These are phyloP conservation scores for Ascocoryne sarcoides DNA, from an alignment of 2,329 filamentous ascomycete genomes.

Conservation along the genomic window DNA sequence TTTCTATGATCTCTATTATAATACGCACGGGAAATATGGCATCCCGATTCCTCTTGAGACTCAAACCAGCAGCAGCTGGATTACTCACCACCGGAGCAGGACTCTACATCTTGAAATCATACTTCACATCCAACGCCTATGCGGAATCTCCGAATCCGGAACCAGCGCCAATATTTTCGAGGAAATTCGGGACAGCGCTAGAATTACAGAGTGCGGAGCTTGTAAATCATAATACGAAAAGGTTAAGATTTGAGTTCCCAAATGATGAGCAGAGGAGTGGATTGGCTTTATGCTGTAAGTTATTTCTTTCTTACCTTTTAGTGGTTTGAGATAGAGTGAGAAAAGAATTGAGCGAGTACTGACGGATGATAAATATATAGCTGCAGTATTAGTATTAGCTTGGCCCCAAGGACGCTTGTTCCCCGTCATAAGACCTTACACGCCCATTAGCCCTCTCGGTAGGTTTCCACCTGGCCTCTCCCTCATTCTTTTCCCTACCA, in stretches of 20 bases:
- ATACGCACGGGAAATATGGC: too few species aligned
- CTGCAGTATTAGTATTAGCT: constrained; percentile 50
- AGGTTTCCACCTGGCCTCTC: too few species aligned
- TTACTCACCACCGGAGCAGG: constrained; percentile 2
- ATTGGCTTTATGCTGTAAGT: constrained; percentile 39
- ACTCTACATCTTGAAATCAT: constrained; percentile 4
- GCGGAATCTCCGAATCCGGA: constrained; percentile 5
- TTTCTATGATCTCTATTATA: too few species aligned
- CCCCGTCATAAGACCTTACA: constrained; percentile 58
- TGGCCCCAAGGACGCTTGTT: constrained; percentile 48
- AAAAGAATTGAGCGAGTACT: constrained; percentile 12
- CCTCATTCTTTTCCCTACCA: background rate
- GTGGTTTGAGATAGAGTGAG: too few species aligned
- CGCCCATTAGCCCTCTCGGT: constrained; percentile 40
- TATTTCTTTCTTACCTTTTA: too few species aligned
- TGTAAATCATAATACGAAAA: constrained; percentile 52
- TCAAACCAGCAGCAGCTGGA: constrained; percentile 1
- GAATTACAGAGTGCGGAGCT: constrained; percentile 40
- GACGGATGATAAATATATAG: constrained; percentile 3
- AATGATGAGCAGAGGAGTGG: constrained; percentile 39
- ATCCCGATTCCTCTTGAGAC: too few species aligned
- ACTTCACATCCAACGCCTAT: constrained; percentile 2
- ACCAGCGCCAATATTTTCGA: constrained; percentile 5
- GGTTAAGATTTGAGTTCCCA: constrained; percentile 46
- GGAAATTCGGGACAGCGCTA: constrained; percentile 7